phyloP scores from a whole-genome alignment of 2,329 filamentous ascomycete species.

The Coniella vitis region DNA sequence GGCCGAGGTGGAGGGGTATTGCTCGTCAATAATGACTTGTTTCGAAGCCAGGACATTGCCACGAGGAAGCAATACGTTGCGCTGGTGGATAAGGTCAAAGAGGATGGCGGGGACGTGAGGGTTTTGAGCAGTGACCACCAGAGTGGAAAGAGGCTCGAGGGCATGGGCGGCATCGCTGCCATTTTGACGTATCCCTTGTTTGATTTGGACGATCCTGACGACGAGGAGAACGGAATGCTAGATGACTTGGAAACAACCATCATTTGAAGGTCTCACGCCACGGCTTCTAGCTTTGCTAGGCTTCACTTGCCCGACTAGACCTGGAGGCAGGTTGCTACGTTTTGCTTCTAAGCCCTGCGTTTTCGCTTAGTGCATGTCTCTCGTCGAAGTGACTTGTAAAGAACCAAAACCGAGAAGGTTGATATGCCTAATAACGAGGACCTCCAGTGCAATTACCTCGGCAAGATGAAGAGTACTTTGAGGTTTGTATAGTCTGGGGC shows the following conservation, averaged over 20 bases:
- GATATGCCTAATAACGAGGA: too few relatives aligned
- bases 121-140: conserved; percentile 93
- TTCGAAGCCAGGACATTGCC: conserved; percentile 72
- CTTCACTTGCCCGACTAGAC: too few relatives aligned
- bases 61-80: conserved; percentile 74
- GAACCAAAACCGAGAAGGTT: too few relatives aligned
- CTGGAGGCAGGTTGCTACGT: too few relatives aligned
- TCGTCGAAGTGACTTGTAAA: too few relatives aligned
- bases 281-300: conserved; percentile 14
- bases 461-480: too few relatives aligned
- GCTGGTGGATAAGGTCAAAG: conserved; percentile 81
- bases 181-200: conserved; percentile 83
- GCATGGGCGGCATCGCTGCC: conserved; percentile 79
- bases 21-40: conserved; percentile 80
- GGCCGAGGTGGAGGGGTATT: conserved; percentile 79
- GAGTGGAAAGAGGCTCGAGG: conserved; percentile 79
- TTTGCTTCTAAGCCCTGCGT: too few relatives aligned
- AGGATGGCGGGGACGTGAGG: conserved; percentile 77
- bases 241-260: conserved; percentile 22
- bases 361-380: too few relatives aligned
- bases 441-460: too few relatives aligned
- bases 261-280: conserved; percentile 20
- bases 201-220: conserved; percentile 68
- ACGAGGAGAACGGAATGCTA: conserved; percentile 28
- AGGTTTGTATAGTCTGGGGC: too few relatives aligned